Percentiles rank a stretch among this genome's conserved stretches.
Conservation (phyloP, 441 rosid species). For the Biscutella laevigata region DNA sequence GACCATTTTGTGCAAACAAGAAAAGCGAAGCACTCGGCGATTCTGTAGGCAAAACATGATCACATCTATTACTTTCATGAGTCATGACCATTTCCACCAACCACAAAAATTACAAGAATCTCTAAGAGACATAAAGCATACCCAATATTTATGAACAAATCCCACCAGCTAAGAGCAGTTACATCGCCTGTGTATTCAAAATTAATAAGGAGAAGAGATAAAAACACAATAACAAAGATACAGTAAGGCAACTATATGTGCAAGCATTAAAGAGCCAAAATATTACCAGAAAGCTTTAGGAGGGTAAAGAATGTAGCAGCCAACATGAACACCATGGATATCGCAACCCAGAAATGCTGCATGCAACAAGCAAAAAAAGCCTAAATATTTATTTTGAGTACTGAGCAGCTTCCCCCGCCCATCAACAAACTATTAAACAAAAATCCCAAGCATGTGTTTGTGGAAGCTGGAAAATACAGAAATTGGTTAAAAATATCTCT, state of each 20-base stretch:
- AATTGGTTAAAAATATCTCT: not conserved
- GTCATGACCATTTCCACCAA: not conserved
- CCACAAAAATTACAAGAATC: not conserved
- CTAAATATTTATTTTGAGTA: not conserved
- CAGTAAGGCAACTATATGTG: not conserved
- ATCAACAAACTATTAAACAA: conserved; percentile 4
- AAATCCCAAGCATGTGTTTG: conserved; percentile 8
- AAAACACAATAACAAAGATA: conserved; percentile 4
- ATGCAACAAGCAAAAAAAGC: conserved; percentile 13
- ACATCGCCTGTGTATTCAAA: conserved; percentile 52
- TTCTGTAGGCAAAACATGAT: conserved; percentile 37
- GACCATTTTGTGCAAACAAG: conserved; percentile 97
- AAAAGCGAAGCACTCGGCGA: conserved; percentile 90
- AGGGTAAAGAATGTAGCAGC: conserved; percentile 86
- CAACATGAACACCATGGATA: conserved; percentile 87
- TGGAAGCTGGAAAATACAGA: conserved; percentile 1
- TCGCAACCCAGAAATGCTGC: conserved; percentile 97
- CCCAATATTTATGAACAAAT: conserved; percentile 91
- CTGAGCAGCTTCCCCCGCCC: not conserved
- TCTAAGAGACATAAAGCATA: conserved; percentile 20
- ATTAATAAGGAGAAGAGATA: conserved; percentile 2
- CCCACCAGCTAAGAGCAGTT: conserved; percentile 93
- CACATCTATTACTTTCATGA: conserved; percentile 11
- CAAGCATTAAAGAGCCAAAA: not conserved
- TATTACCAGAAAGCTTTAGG: conserved; percentile 79